phyloP scores from a whole-genome alignment of 371 early-diverging fungal species.

The Thermomucor indicae-seudaticae region DNA sequence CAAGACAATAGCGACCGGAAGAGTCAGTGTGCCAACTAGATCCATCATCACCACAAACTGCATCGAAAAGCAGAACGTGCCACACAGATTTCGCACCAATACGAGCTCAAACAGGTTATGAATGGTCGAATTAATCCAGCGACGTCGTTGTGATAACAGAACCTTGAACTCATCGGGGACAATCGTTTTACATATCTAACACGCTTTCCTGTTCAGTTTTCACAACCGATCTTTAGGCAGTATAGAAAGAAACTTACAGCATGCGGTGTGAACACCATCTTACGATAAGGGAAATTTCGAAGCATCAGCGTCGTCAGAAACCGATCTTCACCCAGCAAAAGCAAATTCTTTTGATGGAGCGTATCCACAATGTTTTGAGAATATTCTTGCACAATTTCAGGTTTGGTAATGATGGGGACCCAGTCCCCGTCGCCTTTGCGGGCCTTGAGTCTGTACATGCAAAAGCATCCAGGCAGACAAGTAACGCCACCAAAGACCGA shows the following conservation, averaged over 20 bases:
- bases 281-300: constrained; percentile 84
- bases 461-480: constrained; percentile 94
- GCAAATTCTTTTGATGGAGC: constrained; percentile 91
- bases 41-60: constrained; percentile 86
- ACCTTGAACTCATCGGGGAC: constrained; percentile 79
- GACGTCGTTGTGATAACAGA: constrained; percentile 78
- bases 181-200: constrained; percentile 65
- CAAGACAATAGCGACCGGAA: constrained; percentile 78
- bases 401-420: constrained; percentile 78
- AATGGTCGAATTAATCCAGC: constrained; percentile 91
- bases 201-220: background rate
- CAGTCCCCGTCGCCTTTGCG: constrained; percentile 59
- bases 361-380: constrained; percentile 85
- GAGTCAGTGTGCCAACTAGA: constrained; percentile 74
- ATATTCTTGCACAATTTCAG: constrained; percentile 88
- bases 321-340: constrained; percentile 93
- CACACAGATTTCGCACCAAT: constrained; percentile 78
- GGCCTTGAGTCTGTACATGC: constrained; percentile 84
- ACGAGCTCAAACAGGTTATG: constrained; percentile 83
- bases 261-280: constrained; percentile 88
- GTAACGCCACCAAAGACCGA: constrained; percentile 96
- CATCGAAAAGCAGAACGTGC: constrained; percentile 87
- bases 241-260: constrained; percentile 48
- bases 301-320: constrained; percentile 95
- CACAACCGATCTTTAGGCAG: background rate